Conservation (phyloP, 108 stramenopile genomes). For the Cylindrotheca closterium region DNA sequence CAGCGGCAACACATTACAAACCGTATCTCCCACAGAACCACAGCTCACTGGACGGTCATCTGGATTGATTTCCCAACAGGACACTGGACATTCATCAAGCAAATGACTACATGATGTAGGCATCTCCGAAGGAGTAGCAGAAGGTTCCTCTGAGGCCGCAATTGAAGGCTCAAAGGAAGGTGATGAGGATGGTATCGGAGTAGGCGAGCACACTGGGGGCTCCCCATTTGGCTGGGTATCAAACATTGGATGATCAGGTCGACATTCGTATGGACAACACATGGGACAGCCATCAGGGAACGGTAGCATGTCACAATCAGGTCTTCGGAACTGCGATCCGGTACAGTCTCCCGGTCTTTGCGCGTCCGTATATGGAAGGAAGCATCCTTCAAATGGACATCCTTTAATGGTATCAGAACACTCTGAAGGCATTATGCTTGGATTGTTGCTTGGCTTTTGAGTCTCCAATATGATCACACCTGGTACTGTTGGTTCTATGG, state of each 20-base stretch:
- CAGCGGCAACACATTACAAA: neutral
- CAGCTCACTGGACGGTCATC: neutral
- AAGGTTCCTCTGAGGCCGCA: neutral
- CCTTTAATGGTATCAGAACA: neutral
- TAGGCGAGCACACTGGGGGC: neutral
- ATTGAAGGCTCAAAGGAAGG: neutral
- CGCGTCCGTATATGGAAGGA: neutral
- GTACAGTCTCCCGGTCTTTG: neutral
- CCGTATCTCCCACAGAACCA: neutral
- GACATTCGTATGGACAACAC: neutral
- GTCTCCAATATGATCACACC: neutral
- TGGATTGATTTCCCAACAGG: neutral
- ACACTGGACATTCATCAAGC: neutral
- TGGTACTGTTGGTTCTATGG: neutral
- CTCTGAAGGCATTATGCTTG: neutral
- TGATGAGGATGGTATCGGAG: neutral
- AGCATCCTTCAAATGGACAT: neutral
- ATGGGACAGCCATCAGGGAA: neutral
- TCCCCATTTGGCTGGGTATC: neutral
- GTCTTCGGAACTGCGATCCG: neutral
- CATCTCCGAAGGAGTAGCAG: slow-evolving; percentile 4
- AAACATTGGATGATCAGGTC: neutral
- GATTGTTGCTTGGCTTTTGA: neutral
- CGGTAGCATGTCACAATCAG: neutral
- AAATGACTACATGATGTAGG: neutral